Base-by-base conservation (phyloP, 1,284 basidiomycete genomes). In the Mycena citricolor region DNA sequence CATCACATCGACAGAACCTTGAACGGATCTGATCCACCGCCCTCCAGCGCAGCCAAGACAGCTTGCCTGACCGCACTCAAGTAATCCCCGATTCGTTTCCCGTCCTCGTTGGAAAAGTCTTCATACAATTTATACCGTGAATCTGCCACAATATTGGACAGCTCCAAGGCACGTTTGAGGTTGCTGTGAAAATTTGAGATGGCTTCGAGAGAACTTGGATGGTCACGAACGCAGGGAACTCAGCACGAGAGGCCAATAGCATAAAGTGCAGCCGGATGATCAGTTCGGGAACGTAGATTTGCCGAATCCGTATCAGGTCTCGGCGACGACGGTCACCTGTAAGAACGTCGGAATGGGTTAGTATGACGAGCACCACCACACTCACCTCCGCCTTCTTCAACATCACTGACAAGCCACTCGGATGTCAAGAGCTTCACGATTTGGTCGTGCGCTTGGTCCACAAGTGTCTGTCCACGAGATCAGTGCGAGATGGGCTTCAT, bases 271-370 rank as follows among this genome's bases (percentile, higher is more conserved):
- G 68, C 16, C 90, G 82, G 49, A 97, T 74, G 52, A 98, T 81
- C 28, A 98, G 75, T 61, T 97, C 93, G 0, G 94, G 95, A 14
- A 98, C 74, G 65, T 90, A 95, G 26, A 94, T 84, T 56, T 91
- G 85, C 23, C 94, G 80, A 45, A 97, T 90, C 17, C 87, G 78
- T 3, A 76, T 67, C 38, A 97, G 77, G 55, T 97, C 91, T 20
- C 70, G 70, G 16, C 71, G 68, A 11, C 90, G 73, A 10, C 74
- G 75, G 39, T 85, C 77, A 35, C 69, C 79, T 76, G 55, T 20
- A 50, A 36, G 7, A 30, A 24, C n/a, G 40, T n/a, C 32, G 23
- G 42, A 17, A 41, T 30, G 19, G 39, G 32, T 14, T 8, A 24
- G 34, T 24, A 38, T 4, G 10, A 37, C 26, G 19, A 44, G 36